Conservation (phyloP, 1,284 basidiomycete species). For the Volvariella surrecta region DNA sequence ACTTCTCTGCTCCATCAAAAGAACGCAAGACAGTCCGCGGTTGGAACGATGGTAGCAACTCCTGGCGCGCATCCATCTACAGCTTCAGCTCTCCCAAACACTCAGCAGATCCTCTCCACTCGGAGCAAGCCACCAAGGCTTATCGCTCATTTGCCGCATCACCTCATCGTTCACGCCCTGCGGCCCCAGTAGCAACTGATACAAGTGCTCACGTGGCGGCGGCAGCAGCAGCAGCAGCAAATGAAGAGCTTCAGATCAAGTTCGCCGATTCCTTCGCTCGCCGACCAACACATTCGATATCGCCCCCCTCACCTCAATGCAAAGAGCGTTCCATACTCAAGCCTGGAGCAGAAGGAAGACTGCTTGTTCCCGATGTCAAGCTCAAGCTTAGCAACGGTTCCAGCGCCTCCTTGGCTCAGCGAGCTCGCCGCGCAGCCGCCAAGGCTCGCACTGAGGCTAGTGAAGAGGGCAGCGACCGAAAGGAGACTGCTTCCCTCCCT, state of each 20-base stretch:
- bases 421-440: slow-evolving; percentile 18
- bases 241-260: slow-evolving; percentile 42
- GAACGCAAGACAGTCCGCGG: slow-evolving; percentile 40
- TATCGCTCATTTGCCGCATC: slow-evolving; percentile 40
- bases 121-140: slow-evolving; percentile 17
- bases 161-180: slow-evolving; percentile 35
- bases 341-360: slow-evolving; percentile 50
- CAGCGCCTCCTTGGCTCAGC: slow-evolving; percentile 24
- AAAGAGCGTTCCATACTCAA: slow-evolving; percentile 45
- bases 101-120: slow-evolving; percentile 15
- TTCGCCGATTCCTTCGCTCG: slow-evolving; percentile 44
- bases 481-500: slow-evolving; percentile 12
- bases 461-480: slow-evolving; percentile 22
- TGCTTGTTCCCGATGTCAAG: slow-evolving; percentile 59
- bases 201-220: slow-evolving; percentile 16
- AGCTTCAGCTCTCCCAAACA: slow-evolving; percentile 20
- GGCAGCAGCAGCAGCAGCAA: slow-evolving; percentile 20
- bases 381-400: slow-evolving; percentile 38
- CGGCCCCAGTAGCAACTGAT: slow-evolving; percentile 38
- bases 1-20: slow-evolving; percentile 24
- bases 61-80: slow-evolving; percentile 58
- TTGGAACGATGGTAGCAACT: slow-evolving; percentile 60
- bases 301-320: slow-evolving; percentile 22
- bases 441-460: slow-evolving; percentile 14
- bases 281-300: slow-evolving; percentile 40